Evolutionary conservation across 192 early-diverging fungal genomes (phyloP), one percentile per base, ranked within the genome.

Genomic region (Helicostylum pulchrum): DNA sequence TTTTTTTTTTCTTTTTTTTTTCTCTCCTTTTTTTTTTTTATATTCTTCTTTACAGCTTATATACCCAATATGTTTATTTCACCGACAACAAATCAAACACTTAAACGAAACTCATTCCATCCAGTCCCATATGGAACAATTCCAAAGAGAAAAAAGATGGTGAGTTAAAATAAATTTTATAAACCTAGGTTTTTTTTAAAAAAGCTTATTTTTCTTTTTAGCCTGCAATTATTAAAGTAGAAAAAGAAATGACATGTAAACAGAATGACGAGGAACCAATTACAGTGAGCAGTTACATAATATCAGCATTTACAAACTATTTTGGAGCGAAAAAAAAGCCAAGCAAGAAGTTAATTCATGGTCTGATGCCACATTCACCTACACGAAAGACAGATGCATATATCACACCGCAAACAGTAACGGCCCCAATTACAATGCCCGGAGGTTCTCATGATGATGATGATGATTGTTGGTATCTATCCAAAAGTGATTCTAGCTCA

Each of bases 81-180:
- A 39, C 36, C 5, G 9, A 39, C 36, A 39, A 39, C 5, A 9
- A 39, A 39, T 39, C 36, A 39, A 39, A 39, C 36, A 3, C 5
- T 39, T 39, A 39, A 4, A 39, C 36, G 36, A 6, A 39, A 39
- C 9, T 39, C 36, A 39, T 39, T 39, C 9, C 36, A 39, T 20
- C 39, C 57, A 23, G 43, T 45, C 2, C 57, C 57, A 45, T 59
- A 59, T 59, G 57, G 57, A 59, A 21, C 57, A 14, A 59, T 59
- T 7, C 57, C 57, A 12, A 59, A 59, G 15, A 17, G 30, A 17
- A 31, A 43, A 15, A 2, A 59, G 39, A 26, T 20, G 7, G 19
- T 26, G n/a, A 59, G 21, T 42, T 58, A 44, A 14, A 19, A 43
- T 43, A 26, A 58, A 58, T 42, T 43, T 14, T 39, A 11, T 57